phyloP scores from a whole-genome alignment of 495 filamentous ascomycete species.

The Aspergillus asperescens region DNA sequence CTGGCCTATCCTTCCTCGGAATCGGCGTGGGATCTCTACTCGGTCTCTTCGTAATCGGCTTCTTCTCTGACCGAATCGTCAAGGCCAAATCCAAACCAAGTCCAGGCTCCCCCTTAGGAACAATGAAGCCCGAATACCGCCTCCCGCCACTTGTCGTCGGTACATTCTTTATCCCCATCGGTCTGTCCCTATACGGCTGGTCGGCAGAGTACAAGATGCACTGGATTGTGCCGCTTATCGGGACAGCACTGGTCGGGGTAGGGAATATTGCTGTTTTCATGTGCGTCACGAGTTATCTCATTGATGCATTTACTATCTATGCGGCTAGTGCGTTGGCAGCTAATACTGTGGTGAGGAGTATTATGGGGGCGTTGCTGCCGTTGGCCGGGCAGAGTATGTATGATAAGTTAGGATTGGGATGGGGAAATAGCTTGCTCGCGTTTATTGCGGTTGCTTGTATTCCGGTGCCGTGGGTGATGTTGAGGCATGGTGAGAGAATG shows the following conservation, averaged over 20 bases:
- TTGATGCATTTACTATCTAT: constrained; percentile 55
- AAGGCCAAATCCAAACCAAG: no score
- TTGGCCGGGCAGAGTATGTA: constrained; percentile 50
- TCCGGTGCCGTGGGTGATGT: constrained; percentile 33
- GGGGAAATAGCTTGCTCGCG: constrained; percentile 52
- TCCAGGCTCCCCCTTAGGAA: no score
- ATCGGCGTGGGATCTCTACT: constrained; percentile 32
- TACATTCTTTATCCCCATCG: constrained; percentile 48
- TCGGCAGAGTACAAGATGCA: constrained; percentile 45
- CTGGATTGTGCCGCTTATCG: constrained; percentile 48
- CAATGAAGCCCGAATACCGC: constrained; percentile 20
- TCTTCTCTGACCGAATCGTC: background rate
- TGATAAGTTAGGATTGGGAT: constrained; percentile 41
- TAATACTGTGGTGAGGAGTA: constrained; percentile 19
- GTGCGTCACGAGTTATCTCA: constrained; percentile 49
- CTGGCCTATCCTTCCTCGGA: constrained; percentile 56
- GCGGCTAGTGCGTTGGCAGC: constrained; percentile 40
- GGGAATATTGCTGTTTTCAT: constrained; percentile 51
- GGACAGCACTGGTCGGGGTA: constrained; percentile 37
- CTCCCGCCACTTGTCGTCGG: constrained; percentile 40
- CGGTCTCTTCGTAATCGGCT: background rate
- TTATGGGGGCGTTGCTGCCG: constrained; percentile 26
- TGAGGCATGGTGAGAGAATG: background rate
- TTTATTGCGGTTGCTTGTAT: constrained; percentile 48
- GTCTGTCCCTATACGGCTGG: constrained; percentile 64